Evolutionary conservation across 2,329 filamentous ascomycete genomes (phyloP).

Genomic region (Fusarium paranaense): DNA sequence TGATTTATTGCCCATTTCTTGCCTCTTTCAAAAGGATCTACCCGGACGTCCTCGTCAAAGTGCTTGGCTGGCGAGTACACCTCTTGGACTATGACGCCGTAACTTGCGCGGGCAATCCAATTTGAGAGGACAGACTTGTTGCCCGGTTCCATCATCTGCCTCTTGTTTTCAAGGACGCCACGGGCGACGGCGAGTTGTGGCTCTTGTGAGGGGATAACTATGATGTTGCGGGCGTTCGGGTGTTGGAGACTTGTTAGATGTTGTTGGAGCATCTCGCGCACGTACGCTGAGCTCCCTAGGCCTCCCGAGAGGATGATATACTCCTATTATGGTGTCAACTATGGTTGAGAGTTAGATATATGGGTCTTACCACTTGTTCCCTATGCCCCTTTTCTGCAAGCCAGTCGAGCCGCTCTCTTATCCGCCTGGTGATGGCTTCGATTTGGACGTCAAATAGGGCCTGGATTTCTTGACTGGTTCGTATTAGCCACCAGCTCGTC

Average conservation of each 20-base stretch:
- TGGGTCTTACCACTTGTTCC: conserved; percentile 50
- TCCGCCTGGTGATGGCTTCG: conserved; percentile 50
- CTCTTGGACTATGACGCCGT: conserved; percentile 36
- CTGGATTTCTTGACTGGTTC: conserved; percentile 55
- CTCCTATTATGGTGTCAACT: conserved; percentile 42
- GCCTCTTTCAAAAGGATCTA: conserved; percentile 27
- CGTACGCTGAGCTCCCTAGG: conserved; percentile 59
- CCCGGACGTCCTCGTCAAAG: conserved; percentile 32
- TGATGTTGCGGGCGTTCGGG: conserved; percentile 37
- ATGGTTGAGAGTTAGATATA: neutral
- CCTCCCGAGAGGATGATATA: conserved; percentile 60
- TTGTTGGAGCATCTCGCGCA: conserved; percentile 56
- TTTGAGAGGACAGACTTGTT: conserved; percentile 22
- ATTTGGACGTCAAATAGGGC: conserved; percentile 53
- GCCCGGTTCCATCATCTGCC: conserved; percentile 21
- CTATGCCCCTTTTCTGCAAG: conserved; percentile 46
- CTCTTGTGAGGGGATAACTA: conserved; percentile 31
- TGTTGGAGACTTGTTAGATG: conserved; percentile 49
- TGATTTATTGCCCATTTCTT: conserved; percentile 38
- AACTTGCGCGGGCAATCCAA: conserved; percentile 41
- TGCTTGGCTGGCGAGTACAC: conserved; percentile 30
- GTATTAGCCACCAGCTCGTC: neutral
- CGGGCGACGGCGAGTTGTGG: conserved; percentile 30
- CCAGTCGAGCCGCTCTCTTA: conserved; percentile 56
- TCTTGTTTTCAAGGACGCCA: conserved; percentile 31